These are phyloP conservation scores for Dactylonectria macrodidyma DNA, from an alignment of 2,329 filamentous ascomycete species.

Conservation along the genomic window DNA sequence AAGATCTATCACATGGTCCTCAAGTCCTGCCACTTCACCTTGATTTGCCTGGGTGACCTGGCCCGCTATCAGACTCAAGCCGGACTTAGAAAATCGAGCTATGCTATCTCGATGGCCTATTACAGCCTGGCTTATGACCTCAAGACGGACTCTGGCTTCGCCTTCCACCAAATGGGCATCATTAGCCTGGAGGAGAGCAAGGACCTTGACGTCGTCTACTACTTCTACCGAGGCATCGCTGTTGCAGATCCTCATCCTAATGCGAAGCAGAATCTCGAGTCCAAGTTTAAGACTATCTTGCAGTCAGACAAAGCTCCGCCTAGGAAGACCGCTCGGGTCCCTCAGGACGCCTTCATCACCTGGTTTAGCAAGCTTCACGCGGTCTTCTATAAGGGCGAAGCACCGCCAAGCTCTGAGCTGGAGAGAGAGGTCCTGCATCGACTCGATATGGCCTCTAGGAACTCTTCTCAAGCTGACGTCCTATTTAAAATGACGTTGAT, in stretches of 20 bases:
- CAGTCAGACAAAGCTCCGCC: conserved; percentile 53
- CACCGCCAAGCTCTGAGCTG: conserved; percentile 83
- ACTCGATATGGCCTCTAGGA: conserved; percentile 80
- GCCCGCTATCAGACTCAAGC: conserved; percentile 87
- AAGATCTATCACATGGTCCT: conserved; percentile 73
- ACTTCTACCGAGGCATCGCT: conserved; percentile 87
- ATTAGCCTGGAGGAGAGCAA: conserved; percentile 84
- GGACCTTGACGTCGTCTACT: conserved; percentile 88
- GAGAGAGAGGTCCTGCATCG: conserved; percentile 89
- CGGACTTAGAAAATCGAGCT: conserved; percentile 80
- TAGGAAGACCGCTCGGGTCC: conserved; percentile 48
- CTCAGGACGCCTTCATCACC: conserved; percentile 76
- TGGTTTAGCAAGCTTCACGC: conserved; percentile 93
- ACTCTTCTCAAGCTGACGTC: conserved; percentile 73
- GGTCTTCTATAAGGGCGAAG: conserved; percentile 83
- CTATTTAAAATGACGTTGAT: conserved; percentile 86
- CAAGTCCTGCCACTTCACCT: conserved; percentile 83
- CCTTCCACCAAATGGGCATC: conserved; percentile 92
- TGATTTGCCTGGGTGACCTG: conserved; percentile 91
- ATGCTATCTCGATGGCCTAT: conserved; percentile 85
- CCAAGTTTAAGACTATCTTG: conserved; percentile 77
- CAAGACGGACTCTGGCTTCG: conserved; percentile 82
- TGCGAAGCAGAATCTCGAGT: conserved; percentile 82
- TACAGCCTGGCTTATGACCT: conserved; percentile 87
- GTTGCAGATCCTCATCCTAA: conserved; percentile 82